phyloP scores from a whole-genome alignment of 2,329 filamentous ascomycete species.

The Phoma herbarum region DNA sequence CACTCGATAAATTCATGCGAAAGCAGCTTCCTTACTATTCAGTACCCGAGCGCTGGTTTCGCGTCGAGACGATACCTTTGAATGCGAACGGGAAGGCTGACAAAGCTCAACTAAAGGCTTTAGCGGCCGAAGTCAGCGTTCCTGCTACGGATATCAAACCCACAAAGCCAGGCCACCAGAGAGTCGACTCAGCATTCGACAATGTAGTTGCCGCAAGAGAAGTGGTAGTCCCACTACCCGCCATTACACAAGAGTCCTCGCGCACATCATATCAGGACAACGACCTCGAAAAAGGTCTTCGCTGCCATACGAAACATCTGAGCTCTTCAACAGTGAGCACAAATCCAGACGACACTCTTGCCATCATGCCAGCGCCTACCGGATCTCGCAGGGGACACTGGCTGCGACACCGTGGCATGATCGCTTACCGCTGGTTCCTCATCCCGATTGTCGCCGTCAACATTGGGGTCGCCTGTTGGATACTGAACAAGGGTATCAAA shows the following conservation, averaged over 20 bases:
- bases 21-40: constrained; percentile 64
- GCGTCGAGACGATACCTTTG: constrained; percentile 57
- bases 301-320: constrained; percentile 21
- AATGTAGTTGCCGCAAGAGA: constrained; percentile 19
- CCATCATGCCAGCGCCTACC: constrained; percentile 20
- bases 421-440: constrained; percentile 45
- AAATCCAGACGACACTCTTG: constrained; percentile 17
- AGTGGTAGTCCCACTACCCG: constrained; percentile 12
- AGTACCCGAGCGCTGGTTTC: constrained; percentile 58
- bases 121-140: constrained; percentile 25
- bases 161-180: constrained; percentile 6
- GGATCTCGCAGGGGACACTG: constrained; percentile 31
- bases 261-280: not conserved
- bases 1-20: constrained; percentile 54
- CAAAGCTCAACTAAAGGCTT: constrained; percentile 56
- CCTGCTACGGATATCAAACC: constrained; percentile 11
- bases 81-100: constrained; percentile 67
- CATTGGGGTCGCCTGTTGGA: constrained; percentile 38
- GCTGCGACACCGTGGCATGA: constrained; percentile 45
- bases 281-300: constrained; percentile 26
- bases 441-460: constrained; percentile 41
- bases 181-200: constrained; percentile 17
- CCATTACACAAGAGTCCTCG: constrained; percentile 1
- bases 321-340: constrained; percentile 23
- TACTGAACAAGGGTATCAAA: constrained; percentile 38